Base-by-base conservation (phyloP, 257 asterid species). In the Lavandula angustifolia region DNA sequence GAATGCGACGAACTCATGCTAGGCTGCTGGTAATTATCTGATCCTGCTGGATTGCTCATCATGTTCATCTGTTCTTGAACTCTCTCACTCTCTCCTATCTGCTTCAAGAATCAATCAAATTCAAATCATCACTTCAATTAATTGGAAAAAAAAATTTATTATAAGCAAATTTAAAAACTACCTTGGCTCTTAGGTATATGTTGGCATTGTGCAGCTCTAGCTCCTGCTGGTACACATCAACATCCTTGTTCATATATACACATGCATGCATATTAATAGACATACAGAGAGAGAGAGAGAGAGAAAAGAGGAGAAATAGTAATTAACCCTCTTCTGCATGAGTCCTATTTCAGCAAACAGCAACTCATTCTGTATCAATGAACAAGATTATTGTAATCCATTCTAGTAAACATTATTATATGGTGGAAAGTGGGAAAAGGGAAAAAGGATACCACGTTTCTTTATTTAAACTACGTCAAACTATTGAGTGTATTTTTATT, bases 131-230 rank as follows among this genome's bases (percentile, higher is more conserved):
- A 6, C 4, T 47, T 13, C 33, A 14, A 29, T 5, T 0, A 37
- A 37, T 5, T 37, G 38, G 7, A 5, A 5, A 34, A 34, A 34
- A 34, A 22, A 2, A 22, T 22, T 22, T 22, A 22, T 22, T 22
- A 22, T 22, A 0, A 22, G 27, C 27, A 22, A 22, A 22, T 22
- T 22, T n/a, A n/a, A 38, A 40, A 40, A 44, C 50, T 63, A 91
- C 98, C 98, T 88, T 88, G 69, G 96, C 87, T 57, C 94, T 76
- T n/a, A 91, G 96, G 69, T 72, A 88, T 90, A 86, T 83, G 86
- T 91, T 91, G 22, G 94, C 92, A 64, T 91, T 87, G 71, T 91
- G 95, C 85, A 86, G 81, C 79, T 91, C 98, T 22, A 84, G 75
- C 79, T 91, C 98, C 98, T 91, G 87, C 43, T 37, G 42, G 9